Conservation (phyloP, 306 rosid species). For the Geum urbanum region DNA sequence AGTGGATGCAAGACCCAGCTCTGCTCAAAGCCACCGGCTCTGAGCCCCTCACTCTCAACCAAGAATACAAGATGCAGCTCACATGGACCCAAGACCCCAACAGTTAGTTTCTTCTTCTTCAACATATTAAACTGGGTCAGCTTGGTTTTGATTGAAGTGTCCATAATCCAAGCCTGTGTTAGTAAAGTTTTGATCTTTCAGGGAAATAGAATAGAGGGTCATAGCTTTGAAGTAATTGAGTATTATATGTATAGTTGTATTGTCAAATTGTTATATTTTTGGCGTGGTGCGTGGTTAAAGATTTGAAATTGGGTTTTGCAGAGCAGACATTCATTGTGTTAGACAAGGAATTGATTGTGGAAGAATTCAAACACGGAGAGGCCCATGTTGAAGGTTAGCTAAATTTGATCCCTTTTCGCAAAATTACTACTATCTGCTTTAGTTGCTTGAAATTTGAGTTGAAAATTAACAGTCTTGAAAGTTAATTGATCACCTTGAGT, state of each 20-base stretch:
- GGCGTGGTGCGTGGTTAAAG: background rate
- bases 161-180: background rate
- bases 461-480: background rate
- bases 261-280: background rate
- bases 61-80: slow-evolving; percentile 82
- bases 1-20: slow-evolving; percentile 79
- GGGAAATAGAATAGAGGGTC: background rate
- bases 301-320: slow-evolving; percentile 35
- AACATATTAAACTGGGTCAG: slow-evolving; percentile 4
- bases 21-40: slow-evolving; percentile 86
- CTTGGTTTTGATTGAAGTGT: slow-evolving; percentile 4
- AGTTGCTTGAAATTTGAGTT: background rate
- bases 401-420: background rate
- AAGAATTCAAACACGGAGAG: slow-evolving; percentile 61
- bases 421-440: slow-evolving; percentile 4
- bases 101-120: slow-evolving; percentile 36
- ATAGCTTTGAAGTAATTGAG: background rate
- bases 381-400: slow-evolving; percentile 66
- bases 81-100: slow-evolving; percentile 78
- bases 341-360: slow-evolving; percentile 62
- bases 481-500: background rate
- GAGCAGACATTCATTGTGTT: slow-evolving; percentile 77
- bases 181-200: slow-evolving; percentile 7
- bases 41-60: slow-evolving; percentile 76
- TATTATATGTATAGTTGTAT: background rate